These are phyloP conservation scores for Lasiodiplodia sp. DNA, from an alignment of 2,329 filamentous ascomycete genomes.

Conservation along the genomic window DNA sequence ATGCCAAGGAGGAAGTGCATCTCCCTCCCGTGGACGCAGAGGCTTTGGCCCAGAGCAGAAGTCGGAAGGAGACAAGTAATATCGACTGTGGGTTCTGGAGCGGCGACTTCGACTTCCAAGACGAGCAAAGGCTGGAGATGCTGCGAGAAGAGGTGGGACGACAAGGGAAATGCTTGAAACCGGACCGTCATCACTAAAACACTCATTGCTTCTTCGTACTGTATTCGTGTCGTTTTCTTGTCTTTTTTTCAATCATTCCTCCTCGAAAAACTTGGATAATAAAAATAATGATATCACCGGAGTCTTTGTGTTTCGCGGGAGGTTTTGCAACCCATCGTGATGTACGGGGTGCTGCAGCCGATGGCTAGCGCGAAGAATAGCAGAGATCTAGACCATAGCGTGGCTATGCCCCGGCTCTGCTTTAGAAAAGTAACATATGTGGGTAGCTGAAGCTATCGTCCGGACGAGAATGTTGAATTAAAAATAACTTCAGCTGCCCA, in stretches of 20 bases:
- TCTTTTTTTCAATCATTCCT: not conserved
- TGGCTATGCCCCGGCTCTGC: no score
- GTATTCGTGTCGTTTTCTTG: not conserved
- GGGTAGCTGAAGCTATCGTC: no score
- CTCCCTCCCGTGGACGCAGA: conserved; percentile 46
- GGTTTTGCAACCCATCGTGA: no score
- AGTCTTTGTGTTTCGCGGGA: no score
- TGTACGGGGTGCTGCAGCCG: no score
- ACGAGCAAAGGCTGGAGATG: conserved; percentile 41
- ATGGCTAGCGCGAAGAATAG: no score
- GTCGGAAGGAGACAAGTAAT: conserved; percentile 46
- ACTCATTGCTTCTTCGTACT: not conserved
- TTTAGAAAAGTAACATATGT: no score
- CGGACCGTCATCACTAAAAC: not conserved
- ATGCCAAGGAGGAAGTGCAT: conserved; percentile 36
- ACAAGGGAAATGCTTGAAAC: conserved; percentile 47
- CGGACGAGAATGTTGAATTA: no score
- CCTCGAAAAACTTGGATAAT: not conserved
- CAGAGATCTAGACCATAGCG: no score
- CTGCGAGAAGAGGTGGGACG: conserved; percentile 48
- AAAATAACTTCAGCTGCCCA: no score
- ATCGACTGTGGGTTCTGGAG: conserved; percentile 51
- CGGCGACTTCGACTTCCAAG: conserved; percentile 43
- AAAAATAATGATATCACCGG: no score
- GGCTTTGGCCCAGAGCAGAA: conserved; percentile 40